phyloP scores from a whole-genome alignment of 2,329 filamentous ascomycete species.

The Stagonosporopsis cucurbitacearum region DNA sequence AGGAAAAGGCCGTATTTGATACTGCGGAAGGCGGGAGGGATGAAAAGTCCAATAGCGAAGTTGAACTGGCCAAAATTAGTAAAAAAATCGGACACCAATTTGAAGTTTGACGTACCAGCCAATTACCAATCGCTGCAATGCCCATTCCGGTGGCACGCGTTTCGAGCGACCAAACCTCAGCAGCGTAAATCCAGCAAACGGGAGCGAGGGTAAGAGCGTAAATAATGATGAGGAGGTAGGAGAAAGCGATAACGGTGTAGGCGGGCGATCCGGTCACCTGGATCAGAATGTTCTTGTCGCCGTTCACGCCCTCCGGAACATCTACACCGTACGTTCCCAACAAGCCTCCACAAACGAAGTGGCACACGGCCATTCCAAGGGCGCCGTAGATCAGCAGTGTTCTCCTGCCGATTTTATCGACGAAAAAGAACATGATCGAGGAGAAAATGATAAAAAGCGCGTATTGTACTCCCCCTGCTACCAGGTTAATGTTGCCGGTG shows the following conservation, averaged over 20 bases:
- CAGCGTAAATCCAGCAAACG: conserved; percentile 70
- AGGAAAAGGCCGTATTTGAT: conserved; percentile 64
- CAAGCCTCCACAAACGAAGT: conserved; percentile 54
- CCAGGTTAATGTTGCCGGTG: conserved; percentile 57
- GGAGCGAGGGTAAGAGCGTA: conserved; percentile 70
- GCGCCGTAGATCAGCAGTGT: conserved; percentile 53
- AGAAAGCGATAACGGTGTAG: conserved; percentile 69
- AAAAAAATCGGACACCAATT: conserved; percentile 47
- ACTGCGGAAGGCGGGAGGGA: conserved; percentile 64
- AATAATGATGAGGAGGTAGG: conserved; percentile 68
- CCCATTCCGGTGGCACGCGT: conserved; percentile 67
- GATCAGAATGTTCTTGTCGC: conserved; percentile 62
- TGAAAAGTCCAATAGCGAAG: conserved; percentile 65
- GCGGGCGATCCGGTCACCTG: conserved; percentile 60
- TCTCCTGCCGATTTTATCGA: conserved; percentile 51
- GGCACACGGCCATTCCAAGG: conserved; percentile 53
- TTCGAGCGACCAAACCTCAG: conserved; percentile 69
- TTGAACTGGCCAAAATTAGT: conserved; percentile 50
- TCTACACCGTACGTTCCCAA: conserved; percentile 51
- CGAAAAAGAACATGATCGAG: conserved; percentile 50
- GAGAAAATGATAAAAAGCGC: conserved; percentile 53
- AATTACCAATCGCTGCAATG: conserved; percentile 58
- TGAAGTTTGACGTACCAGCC: conserved; percentile 53
- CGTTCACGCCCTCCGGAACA: conserved; percentile 54
- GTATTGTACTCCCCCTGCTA: conserved; percentile 51